A percentile compares a stretch with the other conserved stretches of the same genome.
These are phyloP conservation scores for Pseudomonodictys pantanalensis DNA, from an alignment of 495 filamentous ascomycete species.

Conservation along the genomic window DNA sequence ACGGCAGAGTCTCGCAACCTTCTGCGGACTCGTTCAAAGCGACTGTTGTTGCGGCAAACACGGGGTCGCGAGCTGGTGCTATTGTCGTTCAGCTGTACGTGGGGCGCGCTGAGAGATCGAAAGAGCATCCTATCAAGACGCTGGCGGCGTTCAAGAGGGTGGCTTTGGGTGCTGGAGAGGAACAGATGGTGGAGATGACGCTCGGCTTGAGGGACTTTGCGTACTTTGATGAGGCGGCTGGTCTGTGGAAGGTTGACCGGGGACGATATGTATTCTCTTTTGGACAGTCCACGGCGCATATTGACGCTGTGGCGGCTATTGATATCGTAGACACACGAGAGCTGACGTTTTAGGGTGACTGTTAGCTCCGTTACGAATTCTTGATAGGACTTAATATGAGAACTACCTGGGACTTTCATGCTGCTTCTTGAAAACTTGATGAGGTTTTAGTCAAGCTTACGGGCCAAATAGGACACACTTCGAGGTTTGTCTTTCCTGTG, in stretches of 20 bases:
- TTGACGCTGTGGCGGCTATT: not conserved
- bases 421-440: no score
- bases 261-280: conserved; percentile 21
- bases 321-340: conserved; percentile 10
- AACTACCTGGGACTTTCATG: no score
- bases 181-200: conserved; percentile 1
- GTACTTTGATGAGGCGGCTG: conserved; percentile 17
- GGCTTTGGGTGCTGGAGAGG: conserved; percentile 4
- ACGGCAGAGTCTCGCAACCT: not conserved
- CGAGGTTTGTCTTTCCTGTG: no score
- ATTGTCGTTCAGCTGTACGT: conserved; percentile 29
- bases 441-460: no score
- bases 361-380: no score
- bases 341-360: conserved; percentile 8
- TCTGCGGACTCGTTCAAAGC: conserved; percentile 1
- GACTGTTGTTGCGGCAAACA: conserved; percentile 13
- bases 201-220: conserved; percentile 22
- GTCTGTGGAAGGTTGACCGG: conserved; percentile 16
- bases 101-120: not conserved
- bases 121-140: conserved; percentile 19
- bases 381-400: no score
- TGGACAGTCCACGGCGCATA: conserved; percentile 2
- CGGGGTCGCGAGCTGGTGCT: conserved; percentile 11
- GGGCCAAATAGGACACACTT: no score
- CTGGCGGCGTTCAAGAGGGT: conserved; percentile 23